Percentiles rank a stretch among this genome's conserved stretches.
Evolutionary conservation across 2,329 filamentous ascomycete genomes (phyloP).

Genomic region (Alternaria consortialis): DNA sequence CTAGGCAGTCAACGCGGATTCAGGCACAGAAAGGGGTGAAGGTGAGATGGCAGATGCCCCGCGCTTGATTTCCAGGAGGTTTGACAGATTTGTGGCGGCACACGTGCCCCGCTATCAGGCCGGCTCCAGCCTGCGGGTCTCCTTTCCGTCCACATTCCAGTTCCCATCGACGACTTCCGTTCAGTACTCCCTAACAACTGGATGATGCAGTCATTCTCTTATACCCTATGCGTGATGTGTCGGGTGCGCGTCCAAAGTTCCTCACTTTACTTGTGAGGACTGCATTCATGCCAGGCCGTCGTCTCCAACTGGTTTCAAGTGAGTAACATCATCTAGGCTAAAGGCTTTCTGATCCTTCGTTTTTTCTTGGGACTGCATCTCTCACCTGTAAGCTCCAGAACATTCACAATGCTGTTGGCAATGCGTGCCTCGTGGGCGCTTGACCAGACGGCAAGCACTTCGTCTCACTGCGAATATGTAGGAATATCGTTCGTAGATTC

Average conservation of each 20-base stretch:
- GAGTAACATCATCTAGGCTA: conserved; percentile 1
- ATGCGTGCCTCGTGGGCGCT: not conserved
- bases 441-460: not conserved
- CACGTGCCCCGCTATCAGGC: conserved; percentile 14
- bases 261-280: not conserved
- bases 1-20: not conserved
- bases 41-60: not conserved
- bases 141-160: conserved; percentile 2
- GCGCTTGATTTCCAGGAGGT: not conserved
- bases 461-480: not conserved
- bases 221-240: not conserved
- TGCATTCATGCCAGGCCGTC: not conserved
- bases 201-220: not conserved
- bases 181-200: not conserved
- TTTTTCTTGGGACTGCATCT: not conserved
- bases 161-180: not conserved
- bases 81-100: conserved; percentile 5
- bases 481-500: not conserved
- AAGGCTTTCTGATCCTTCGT: not conserved
- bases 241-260: not conserved
- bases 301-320: conserved; percentile 8
- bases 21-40: not conserved
- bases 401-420: not conserved
- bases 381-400: not conserved
- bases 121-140: not conserved